A percentile compares a stretch with the other conserved stretches of the same genome.
Evolutionary conservation across 257 asterid species (phyloP).

Genomic region (Ophiorrhiza pumila): DNA sequence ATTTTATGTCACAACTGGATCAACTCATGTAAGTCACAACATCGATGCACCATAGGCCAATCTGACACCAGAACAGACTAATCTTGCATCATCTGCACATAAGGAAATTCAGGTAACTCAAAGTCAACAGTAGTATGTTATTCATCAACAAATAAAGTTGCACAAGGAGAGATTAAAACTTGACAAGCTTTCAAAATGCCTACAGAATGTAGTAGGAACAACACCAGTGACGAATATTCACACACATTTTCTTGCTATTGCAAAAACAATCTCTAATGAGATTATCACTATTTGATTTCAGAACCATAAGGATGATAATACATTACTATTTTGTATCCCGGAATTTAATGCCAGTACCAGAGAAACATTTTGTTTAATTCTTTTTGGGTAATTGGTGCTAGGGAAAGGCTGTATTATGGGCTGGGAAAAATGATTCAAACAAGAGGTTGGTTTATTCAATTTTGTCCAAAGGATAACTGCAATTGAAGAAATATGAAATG

Average conservation of each 20-base stretch:
- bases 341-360: not conserved
- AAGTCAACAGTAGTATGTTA: not conserved
- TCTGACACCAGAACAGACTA: constrained; percentile 48
- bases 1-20: not conserved
- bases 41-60: constrained; percentile 51
- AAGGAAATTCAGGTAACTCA: constrained; percentile 9
- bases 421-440: not conserved
- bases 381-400: not conserved
- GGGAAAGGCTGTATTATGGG: not conserved
- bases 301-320: not conserved
- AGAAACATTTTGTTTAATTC: not conserved
- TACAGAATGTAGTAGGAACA: not conserved
- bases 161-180: not conserved
- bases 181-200: not conserved
- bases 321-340: not conserved
- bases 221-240: not conserved
- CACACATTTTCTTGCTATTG: not conserved
- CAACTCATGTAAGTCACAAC: constrained; percentile 32
- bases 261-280: not conserved
- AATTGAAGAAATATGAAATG: too few relatives aligned
- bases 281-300: not conserved
- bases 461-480: not conserved
- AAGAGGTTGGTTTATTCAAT: not conserved
- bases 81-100: constrained; percentile 69
- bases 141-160: not conserved